phyloP scores from a whole-genome alignment of 2,329 filamentous ascomycete species.

The Onygenales sp. region DNA sequence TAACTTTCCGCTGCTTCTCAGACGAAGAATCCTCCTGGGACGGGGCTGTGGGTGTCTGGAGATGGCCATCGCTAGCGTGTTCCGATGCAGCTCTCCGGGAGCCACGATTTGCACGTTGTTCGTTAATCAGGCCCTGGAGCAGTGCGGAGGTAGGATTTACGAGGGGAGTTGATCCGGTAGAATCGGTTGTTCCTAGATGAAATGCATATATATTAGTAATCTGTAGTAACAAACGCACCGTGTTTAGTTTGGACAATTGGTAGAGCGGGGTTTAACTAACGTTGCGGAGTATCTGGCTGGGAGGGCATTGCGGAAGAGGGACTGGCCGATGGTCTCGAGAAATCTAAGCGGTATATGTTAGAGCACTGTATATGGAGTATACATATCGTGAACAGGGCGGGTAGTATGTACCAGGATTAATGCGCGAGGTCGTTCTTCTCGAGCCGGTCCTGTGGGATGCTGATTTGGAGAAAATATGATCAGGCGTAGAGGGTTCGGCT shows the following conservation, averaged over 20 bases:
- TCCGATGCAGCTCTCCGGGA: constrained; percentile 15
- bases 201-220: constrained; percentile 5
- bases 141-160: constrained; percentile 32
- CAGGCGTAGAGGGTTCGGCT: not conserved
- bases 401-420: not conserved
- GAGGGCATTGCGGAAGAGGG: not conserved
- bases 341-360: not conserved
- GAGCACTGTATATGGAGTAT: too few species aligned
- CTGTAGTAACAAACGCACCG: not conserved
- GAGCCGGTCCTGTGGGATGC: not conserved
- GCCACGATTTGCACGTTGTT: constrained; percentile 30
- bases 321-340: not conserved
- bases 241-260: not conserved
- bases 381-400: not conserved
- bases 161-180: constrained; percentile 18
- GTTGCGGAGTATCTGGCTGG: not conserved
- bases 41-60: constrained; percentile 13
- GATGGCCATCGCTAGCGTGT: constrained; percentile 17
- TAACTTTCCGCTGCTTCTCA: constrained; percentile 25
- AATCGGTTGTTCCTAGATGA: constrained; percentile 21
- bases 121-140: constrained; percentile 31
- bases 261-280: not conserved
- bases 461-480: not conserved
- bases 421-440: not conserved
- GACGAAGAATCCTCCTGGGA: constrained; percentile 24